Conservation (phyloP, 257 asterid species). For the Lycium barbarum region DNA sequence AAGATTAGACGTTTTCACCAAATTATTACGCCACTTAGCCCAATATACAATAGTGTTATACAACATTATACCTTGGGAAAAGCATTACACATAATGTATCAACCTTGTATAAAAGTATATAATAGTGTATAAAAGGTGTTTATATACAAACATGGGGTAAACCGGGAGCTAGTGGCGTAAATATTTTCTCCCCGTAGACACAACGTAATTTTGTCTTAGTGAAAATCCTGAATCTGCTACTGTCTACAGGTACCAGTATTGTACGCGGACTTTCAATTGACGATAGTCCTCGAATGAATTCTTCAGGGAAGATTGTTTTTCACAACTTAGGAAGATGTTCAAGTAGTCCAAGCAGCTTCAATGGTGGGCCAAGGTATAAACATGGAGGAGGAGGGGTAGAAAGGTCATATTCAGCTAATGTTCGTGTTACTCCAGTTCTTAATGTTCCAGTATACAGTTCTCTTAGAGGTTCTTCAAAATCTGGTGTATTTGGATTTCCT, state of each 20-base stretch:
- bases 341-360: slow-evolving; percentile 87
- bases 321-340: slow-evolving; percentile 90
- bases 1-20: too few relatives aligned
- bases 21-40: too few relatives aligned
- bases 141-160: too few relatives aligned
- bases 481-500: slow-evolving; percentile 83
- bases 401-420: slow-evolving; percentile 88
- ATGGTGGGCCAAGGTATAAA: slow-evolving; percentile 62
- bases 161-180: too few relatives aligned
- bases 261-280: slow-evolving; percentile 50
- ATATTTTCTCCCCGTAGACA: too few relatives aligned
- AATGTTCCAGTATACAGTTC: slow-evolving; percentile 86
- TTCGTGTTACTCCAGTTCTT: slow-evolving; percentile 86
- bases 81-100: too few relatives aligned
- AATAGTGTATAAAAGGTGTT: too few relatives aligned
- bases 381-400: slow-evolving; percentile 71
- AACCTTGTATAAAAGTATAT: too few relatives aligned
- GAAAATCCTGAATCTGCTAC: too few relatives aligned
- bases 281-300: slow-evolving; percentile 95
- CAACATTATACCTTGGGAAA: too few relatives aligned
- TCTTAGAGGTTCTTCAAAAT: slow-evolving; percentile 76
- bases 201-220: too few relatives aligned
- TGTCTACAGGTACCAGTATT: not conserved
- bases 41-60: too few relatives aligned
- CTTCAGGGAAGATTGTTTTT: slow-evolving; percentile 87